Base-by-base conservation (phyloP, 202 grass and related monocot genomes). In the Zoysia matrella region DNA sequence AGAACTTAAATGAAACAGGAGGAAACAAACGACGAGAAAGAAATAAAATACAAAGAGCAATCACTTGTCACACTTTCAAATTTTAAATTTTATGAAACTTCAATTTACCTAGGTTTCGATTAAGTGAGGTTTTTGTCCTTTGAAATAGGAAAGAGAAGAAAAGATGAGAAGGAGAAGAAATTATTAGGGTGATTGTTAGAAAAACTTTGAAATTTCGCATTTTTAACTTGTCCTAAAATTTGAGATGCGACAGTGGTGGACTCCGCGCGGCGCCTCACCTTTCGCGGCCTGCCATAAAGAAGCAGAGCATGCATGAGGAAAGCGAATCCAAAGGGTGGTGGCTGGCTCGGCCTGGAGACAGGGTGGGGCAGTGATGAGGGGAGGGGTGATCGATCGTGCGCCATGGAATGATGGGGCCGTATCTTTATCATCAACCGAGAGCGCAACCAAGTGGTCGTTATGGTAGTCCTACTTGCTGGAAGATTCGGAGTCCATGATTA, bases 271-370 rank as follows among this genome's bases (percentile, higher is more conserved):
- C 18, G 73, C 73, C 73, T 77, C 71, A 78, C 72, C 48, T 82
- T 63, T 72, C 54, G 71, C 81, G 78, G 55, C 72, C 74, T 86
- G 71, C 76, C 71, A 76, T 16, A 86, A 81, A 86, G 84, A 75
- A 65, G 67, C 74, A 85, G 36, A 68, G 52, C 60, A 67, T 44
- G 75, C 75, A 73, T 43, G 65, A 45, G 48, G 54, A 6, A 51
- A 18, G 39, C 5, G 7, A 9, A 1, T 11, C 2, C 39, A 42
- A 44, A 74, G 15, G 51, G 75, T 53, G 74, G 75, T 53, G 74
- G 67, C 22, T 30, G 22, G 22, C 22, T 30, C 52, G 74, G 5
- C 67, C 60, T 67, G 58, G 47, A 50, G 42, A 65, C 50, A 85
- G 39, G 0, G 51, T 44, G 74, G 40, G 55, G 14, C 82, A 77